Conservation (phyloP, 495 filamentous ascomycete species). For the Aspergillus affinis region DNA sequence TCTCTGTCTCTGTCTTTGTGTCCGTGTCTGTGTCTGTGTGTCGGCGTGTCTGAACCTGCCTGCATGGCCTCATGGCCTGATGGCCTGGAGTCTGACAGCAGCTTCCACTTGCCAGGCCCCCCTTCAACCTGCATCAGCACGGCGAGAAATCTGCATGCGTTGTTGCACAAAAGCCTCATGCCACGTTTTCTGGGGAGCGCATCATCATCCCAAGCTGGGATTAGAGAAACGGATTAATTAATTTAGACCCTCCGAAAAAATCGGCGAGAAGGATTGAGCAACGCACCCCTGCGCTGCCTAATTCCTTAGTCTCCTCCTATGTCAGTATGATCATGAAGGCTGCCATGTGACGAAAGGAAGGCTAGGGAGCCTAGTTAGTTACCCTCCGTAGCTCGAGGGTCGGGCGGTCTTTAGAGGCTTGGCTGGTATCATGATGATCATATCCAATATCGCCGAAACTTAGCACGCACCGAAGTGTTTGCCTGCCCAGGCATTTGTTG, state of each 20-base stretch:
- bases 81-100: constrained; percentile 10
- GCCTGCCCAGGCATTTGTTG: neutral
- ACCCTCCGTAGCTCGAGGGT: too few relatives aligned
- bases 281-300: too few relatives aligned
- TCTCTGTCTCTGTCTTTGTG: too few relatives aligned
- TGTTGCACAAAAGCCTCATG: constrained; percentile 17
- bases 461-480: neutral
- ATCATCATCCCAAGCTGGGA: neutral
- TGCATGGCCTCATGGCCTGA: neutral
- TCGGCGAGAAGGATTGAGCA: neutral
- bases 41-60: neutral
- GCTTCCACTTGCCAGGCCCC: neutral
- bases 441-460: too few relatives aligned
- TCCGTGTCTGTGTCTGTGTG: too few relatives aligned
- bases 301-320: too few relatives aligned
- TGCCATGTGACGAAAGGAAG: constrained; percentile 4
- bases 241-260: neutral
- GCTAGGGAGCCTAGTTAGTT: neutral
- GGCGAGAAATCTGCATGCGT: constrained; percentile 11
- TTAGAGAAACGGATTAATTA: neutral
- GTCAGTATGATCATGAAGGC: neutral
- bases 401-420: neutral
- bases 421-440: neutral
- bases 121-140: constrained; percentile 12
- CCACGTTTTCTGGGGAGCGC: constrained; percentile 13